phyloP scores from a whole-genome alignment of 192 early-diverging fungal genomes.

The Entophlyctis helioformis region DNA sequence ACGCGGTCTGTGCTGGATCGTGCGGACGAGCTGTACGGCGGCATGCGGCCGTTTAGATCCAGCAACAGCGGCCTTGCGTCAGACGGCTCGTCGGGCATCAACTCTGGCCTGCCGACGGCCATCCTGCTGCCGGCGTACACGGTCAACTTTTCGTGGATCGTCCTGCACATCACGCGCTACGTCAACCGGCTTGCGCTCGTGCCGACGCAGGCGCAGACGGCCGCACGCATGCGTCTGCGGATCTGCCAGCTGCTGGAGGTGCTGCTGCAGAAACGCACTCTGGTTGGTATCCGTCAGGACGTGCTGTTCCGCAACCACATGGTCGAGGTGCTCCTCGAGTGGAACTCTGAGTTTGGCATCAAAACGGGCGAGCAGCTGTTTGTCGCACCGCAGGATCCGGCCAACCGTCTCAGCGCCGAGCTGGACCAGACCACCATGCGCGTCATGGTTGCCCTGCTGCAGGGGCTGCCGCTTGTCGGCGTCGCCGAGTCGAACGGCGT shows the following conservation, averaged over 20 bases:
- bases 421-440: conserved; percentile 69
- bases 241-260: conserved; percentile 68
- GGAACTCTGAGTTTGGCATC: conserved; percentile 76
- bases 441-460: conserved; percentile 55
- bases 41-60: not conserved
- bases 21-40: conserved; percentile 1
- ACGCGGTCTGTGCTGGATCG: not conserved
- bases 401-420: no score
- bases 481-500: conserved; percentile 6
- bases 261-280: conserved; percentile 61
- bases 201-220: conserved; percentile 20
- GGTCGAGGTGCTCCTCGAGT: conserved; percentile 59
- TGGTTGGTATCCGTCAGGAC: conserved; percentile 59
- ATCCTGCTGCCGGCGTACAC: conserved; percentile 24
- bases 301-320: conserved; percentile 61
- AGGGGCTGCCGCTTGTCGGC: conserved; percentile 61
- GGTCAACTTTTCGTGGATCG: conserved; percentile 58
- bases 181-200: conserved; percentile 40
- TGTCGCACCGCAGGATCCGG: no score
- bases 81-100: no score
- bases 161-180: conserved; percentile 57
- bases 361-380: no score
- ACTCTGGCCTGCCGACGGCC: not conserved
- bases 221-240: conserved; percentile 58
- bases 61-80: not conserved